A percentile compares a stretch with the other conserved stretches of the same genome.
Conservation (phyloP, 164 flowering plant species). For the Piper longum region DNA sequence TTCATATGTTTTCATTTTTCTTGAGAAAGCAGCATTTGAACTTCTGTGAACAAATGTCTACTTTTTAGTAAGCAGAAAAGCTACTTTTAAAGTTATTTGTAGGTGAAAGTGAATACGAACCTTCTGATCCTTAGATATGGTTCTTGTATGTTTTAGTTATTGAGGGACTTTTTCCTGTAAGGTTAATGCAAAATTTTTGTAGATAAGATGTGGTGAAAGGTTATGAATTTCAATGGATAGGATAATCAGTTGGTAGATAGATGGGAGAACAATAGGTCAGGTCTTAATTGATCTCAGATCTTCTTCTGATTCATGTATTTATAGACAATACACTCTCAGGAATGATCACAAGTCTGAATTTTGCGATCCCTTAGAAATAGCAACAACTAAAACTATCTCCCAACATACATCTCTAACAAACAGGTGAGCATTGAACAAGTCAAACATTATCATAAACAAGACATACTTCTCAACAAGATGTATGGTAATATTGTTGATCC, state of each 20-base stretch:
- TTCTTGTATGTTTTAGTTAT: too few species aligned
- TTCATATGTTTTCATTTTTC: neutral
- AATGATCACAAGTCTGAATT: too few species aligned
- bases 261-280: too few species aligned
- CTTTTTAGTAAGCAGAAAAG: neutral
- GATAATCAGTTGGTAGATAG: too few species aligned
- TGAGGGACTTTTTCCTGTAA: neutral
- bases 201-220: too few species aligned
- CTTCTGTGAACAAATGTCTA: neutral
- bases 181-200: neutral
- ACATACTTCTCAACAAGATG: neutral
- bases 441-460: neutral
- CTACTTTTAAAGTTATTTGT: neutral
- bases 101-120: neutral
- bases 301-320: too few species aligned
- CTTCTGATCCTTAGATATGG: neutral
- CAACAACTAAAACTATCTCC: too few species aligned
- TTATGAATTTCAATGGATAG: too few species aligned
- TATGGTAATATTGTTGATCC: neutral
- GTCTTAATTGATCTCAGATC: too few species aligned
- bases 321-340: too few species aligned
- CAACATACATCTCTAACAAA: too few species aligned
- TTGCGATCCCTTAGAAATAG: too few species aligned
- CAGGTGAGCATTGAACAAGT: neutral
- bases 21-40: neutral